These are phyloP conservation scores for Phytophthora pistaciae DNA, from an alignment of 352 stramenopile species.

Conservation along the genomic window DNA sequence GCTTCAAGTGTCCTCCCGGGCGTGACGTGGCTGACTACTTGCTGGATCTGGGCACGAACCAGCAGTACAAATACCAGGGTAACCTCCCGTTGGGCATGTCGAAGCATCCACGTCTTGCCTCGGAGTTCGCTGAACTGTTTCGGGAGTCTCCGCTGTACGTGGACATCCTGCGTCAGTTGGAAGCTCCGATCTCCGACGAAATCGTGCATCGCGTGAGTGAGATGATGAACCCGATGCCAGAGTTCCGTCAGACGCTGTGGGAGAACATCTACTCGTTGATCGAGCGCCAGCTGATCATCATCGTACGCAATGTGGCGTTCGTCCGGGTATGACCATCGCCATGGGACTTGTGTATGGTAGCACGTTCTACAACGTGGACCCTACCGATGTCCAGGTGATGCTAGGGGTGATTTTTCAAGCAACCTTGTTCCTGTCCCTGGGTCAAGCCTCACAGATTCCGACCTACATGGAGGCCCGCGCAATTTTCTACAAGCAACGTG, in stretches of 20 bases:
- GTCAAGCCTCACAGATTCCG: slow-evolving; percentile 75
- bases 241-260: slow-evolving; percentile 47
- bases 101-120: slow-evolving; percentile 30
- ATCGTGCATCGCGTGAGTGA: slow-evolving; percentile 19
- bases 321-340: slow-evolving; percentile 46
- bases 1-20: slow-evolving; percentile 43
- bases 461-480: slow-evolving; percentile 70
- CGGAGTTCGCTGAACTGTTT: slow-evolving; percentile 32
- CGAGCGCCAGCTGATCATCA: slow-evolving; percentile 66
- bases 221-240: slow-evolving; percentile 37
- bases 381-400: slow-evolving; percentile 41
- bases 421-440: slow-evolving; percentile 78
- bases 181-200: slow-evolving; percentile 15
- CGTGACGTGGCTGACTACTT: slow-evolving; percentile 48
- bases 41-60: slow-evolving; percentile 43
- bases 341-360: slow-evolving; percentile 57
- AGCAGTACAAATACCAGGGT: slow-evolving; percentile 46
- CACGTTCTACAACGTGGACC: slow-evolving; percentile 56
- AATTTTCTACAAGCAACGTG: slow-evolving; percentile 87
- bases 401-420: slow-evolving; percentile 81
- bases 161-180: slow-evolving; percentile 23
- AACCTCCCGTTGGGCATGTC: slow-evolving; percentile 8
- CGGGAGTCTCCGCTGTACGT: slow-evolving; percentile 25
- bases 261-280: slow-evolving; percentile 27
- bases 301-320: slow-evolving; percentile 45